Percentiles rank a stretch among this genome's conserved stretches.
phyloP scores from a whole-genome alignment of 441 rosid genomes.

The Pelargonium fulgidum region DNA sequence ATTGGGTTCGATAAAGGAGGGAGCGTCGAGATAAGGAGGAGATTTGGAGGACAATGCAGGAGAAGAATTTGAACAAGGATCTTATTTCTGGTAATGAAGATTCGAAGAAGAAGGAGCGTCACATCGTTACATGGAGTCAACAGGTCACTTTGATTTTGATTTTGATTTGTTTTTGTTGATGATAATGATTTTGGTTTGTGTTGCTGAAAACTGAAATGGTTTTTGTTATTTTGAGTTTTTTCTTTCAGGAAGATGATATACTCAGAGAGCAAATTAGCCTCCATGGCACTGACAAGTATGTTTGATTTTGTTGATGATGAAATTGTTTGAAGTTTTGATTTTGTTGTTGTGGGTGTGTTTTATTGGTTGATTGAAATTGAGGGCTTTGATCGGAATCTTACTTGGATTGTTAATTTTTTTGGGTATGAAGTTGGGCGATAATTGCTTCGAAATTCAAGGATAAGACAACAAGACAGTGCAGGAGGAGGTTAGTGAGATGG shows the following conservation, averaged over 20 bases:
- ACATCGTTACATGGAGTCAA: conserved; percentile 83
- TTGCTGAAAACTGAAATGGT: conserved; percentile 8
- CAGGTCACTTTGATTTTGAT: conserved; percentile 39
- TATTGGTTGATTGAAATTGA: conserved; percentile 17
- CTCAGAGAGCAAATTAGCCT: conserved; percentile 73
- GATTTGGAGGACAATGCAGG: conserved; percentile 39
- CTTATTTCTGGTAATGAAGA: conserved; percentile 39
- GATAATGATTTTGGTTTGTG: conserved; percentile 2
- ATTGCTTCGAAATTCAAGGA: conserved; percentile 88
- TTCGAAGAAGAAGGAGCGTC: conserved; percentile 92
- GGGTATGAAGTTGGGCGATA: conserved; percentile 69
- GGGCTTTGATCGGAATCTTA: conserved; percentile 6
- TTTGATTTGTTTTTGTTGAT: conserved; percentile 4
- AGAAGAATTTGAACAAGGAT: conserved; percentile 39
- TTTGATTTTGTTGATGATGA: background rate
- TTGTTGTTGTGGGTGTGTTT: background rate
- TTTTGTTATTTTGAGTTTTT: conserved; percentile 6
- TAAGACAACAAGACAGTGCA: conserved; percentile 93
- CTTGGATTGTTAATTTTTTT: conserved; percentile 18
- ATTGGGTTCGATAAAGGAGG: conserved; percentile 58
- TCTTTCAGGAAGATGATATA: conserved; percentile 82
- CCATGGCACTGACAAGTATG: conserved; percentile 89
- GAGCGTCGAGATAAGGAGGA: conserved; percentile 46
- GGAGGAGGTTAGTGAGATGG: conserved; percentile 60
- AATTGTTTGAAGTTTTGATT: background rate